phyloP scores from a whole-genome alignment of 176 grass and related monocot species.

The Bolboschoenus planiculmis region DNA sequence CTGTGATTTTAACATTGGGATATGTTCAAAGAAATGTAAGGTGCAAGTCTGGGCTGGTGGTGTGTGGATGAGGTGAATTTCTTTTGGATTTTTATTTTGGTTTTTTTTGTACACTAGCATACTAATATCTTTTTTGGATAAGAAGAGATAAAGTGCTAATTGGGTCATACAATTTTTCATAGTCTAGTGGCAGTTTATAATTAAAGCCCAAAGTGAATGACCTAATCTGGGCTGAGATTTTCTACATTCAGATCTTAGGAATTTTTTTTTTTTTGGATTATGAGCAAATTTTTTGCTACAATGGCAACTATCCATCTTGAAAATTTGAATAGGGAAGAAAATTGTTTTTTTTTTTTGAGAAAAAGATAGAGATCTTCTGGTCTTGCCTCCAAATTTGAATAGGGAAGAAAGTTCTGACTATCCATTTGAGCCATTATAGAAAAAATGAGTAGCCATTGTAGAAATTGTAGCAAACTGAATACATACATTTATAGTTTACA shows the following conservation, averaged over 20 bases:
- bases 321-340: too few species aligned
- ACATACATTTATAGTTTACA: too few species aligned
- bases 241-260: not conserved
- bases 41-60: constrained; percentile 1
- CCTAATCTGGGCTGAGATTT: not conserved
- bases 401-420: too few species aligned
- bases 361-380: too few species aligned
- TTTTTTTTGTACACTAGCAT: constrained; percentile 19
- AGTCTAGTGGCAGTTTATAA: not conserved
- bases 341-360: too few species aligned
- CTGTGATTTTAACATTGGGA: not conserved
- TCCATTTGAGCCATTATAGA: too few species aligned
- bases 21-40: constrained; percentile 10
- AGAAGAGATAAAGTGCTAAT: constrained; percentile 2
- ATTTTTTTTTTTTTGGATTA: not conserved
- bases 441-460: too few species aligned
- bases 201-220: not conserved
- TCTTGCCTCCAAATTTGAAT: too few species aligned
- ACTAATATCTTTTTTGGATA: constrained; percentile 11
- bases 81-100: constrained; percentile 19
- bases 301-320: too few species aligned
- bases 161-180: not conserved
- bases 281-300: not conserved
- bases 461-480: too few species aligned
- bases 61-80: constrained; percentile 32